Base-by-base conservation (phyloP, 371 early-diverging fungal species). In the Mortierella sp. region DNA sequence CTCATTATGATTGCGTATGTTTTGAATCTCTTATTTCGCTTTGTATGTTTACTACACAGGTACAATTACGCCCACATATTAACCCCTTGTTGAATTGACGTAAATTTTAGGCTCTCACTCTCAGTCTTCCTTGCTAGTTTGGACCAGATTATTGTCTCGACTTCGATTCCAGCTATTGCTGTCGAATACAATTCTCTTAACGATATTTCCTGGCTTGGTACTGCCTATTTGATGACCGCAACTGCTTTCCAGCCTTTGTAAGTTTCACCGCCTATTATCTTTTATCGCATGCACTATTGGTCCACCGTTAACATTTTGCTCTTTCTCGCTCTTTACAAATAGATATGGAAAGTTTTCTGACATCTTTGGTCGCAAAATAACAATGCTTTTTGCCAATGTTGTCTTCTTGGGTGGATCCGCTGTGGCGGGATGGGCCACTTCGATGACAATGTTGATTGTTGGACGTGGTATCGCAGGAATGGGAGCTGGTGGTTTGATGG, bases 101-200 rank as follows among this genome's bases (percentile, higher is more conserved):
- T 19, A 32, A 12, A 31, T 34, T 22, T 54, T 64, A 83, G 88
- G 0, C 55, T 86, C 6, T 69, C 72, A 0, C 58, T 89, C 12
- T 83, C 83, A 29, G 76, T 90, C 22, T 92, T 93, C 76, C 84
- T 92, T 28, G 89, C 89, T 1, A 88, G 86, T 49, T 81, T 93
- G 37, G 93, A 93, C 70, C 85, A 87, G 63, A 95, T 94, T 28
- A 92, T 95, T 67, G 90, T 97, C 12, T 90, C 95, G n/a, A 93
- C 92, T 19, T 90, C 93, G 35, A 86, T 94, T 31, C 90, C 93
- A 42, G 88, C 86, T 22, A 95, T 97, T 66, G 89, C 93, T 26
- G 86, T 84, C 17, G 94, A 94, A 28, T 95, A 95, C 72, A 85
- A 91, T 26, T 86, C 89, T 15, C 81, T 93, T 0, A 83, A 84